Evolutionary conservation across 139 green algal genomes (phyloP).

Genomic region (Picochlorum costavermella): DNA sequence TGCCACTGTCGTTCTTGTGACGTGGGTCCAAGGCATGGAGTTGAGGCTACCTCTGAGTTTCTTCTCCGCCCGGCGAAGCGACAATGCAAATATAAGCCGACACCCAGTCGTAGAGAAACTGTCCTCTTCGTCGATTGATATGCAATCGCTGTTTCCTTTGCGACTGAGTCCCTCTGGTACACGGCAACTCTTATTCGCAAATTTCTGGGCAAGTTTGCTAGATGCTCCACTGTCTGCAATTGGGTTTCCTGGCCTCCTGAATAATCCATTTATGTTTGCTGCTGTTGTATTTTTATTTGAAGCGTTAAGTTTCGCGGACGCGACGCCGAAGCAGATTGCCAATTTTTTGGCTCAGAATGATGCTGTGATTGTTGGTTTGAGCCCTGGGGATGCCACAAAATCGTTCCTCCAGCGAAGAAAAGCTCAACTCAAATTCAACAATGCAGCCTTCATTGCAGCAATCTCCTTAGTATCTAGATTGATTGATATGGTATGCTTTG

Average conservation of each 20-base stretch:
- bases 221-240: constrained; percentile 9
- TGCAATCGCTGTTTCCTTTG: constrained; percentile 15
- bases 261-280: constrained; percentile 15
- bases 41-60: constrained; percentile 23
- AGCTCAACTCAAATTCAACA: constrained; percentile 17
- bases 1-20: neutral
- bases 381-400: constrained; percentile 14
- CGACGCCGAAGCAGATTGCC: constrained; percentile 18
- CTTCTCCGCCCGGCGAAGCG: neutral
- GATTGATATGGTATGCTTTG: constrained; percentile 9
- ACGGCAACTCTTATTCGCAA: constrained; percentile 29
- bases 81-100: neutral
- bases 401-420: constrained; percentile 1
- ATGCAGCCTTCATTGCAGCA: constrained; percentile 11
- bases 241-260: constrained; percentile 4
- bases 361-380: constrained; percentile 11
- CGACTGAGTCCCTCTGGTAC: constrained; percentile 18
- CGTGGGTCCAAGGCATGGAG: constrained; percentile 13
- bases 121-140: neutral
- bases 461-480: constrained; percentile 15
- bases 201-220: constrained; percentile 23
- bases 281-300: constrained; percentile 21
- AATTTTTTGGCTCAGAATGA: constrained; percentile 19
- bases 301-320: constrained; percentile 12
- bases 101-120: neutral